phyloP scores from a whole-genome alignment of 2,329 filamentous ascomycete genomes.

The Phyllosticta capitalensis region DNA sequence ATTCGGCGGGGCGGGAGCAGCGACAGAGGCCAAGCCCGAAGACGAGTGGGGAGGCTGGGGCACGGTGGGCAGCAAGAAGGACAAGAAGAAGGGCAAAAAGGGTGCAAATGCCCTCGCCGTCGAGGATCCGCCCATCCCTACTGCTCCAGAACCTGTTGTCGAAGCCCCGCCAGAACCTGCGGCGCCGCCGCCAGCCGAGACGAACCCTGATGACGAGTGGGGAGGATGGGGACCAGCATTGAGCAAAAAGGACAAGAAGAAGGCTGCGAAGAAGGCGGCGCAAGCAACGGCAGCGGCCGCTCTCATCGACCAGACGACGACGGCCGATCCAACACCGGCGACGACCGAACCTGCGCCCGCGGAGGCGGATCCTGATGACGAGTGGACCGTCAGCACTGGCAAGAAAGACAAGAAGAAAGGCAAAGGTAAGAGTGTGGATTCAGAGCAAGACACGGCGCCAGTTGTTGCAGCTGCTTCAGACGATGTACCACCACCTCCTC shows the following conservation, averaged over 20 bases:
- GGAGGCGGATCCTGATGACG: constrained; percentile 12
- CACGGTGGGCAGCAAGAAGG: constrained; percentile 13
- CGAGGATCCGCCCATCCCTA: neutral
- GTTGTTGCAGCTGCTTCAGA: neutral
- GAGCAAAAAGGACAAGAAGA: constrained; percentile 24
- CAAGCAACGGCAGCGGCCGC: constrained; percentile 12
- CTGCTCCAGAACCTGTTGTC: neutral
- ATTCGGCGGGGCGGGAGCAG: constrained; percentile 1
- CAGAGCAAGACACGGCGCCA: neutral
- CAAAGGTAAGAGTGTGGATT: constrained; percentile 3
- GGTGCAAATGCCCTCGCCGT: neutral
- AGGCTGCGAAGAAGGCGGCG: constrained; percentile 25
- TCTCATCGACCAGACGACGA: constrained; percentile 9
- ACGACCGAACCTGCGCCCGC: constrained; percentile 5
- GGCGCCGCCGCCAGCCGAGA: neutral
- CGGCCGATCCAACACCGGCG: constrained; percentile 20
- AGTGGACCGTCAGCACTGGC: neutral
- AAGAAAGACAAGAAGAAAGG: constrained; percentile 12
- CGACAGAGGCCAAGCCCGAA: constrained; percentile 1
- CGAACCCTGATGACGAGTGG: constrained; percentile 13
- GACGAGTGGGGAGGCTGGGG: constrained; percentile 6
- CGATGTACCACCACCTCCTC: neutral
- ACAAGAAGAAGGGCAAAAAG: constrained; percentile 21
- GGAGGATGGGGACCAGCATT: constrained; percentile 1
- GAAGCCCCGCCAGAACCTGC: neutral